Evolutionary conservation across 441 rosid genomes (phyloP).

Genomic region (Aquilaria agallochum): DNA sequence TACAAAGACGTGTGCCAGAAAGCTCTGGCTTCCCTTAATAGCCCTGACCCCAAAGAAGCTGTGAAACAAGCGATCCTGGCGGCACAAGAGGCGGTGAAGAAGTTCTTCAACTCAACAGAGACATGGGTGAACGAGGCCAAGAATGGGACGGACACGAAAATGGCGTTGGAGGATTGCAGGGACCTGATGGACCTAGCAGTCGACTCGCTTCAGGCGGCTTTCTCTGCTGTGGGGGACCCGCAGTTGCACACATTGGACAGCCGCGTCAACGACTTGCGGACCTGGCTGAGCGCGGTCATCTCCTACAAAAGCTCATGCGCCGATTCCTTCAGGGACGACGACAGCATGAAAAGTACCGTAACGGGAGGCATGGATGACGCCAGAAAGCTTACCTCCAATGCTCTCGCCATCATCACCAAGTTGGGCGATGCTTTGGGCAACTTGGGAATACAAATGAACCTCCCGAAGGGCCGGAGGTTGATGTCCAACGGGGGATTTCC

Average conservation of each 20-base stretch:
- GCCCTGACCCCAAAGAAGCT: constrained; percentile 55
- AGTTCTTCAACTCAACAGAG: constrained; percentile 32
- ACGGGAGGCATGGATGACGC: constrained; percentile 28
- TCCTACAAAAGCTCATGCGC: constrained; percentile 60
- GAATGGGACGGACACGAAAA: constrained; percentile 24
- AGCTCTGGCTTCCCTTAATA: constrained; percentile 41
- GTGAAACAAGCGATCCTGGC: constrained; percentile 41
- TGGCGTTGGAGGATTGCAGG: constrained; percentile 68
- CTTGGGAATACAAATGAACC: constrained; percentile 27
- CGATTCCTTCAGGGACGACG: constrained; percentile 48
- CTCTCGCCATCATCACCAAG: constrained; percentile 40
- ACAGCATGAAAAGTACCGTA: constrained; percentile 21
- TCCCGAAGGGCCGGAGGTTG: constrained; percentile 3
- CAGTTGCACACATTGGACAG: constrained; percentile 28
- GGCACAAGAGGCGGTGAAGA: constrained; percentile 30
- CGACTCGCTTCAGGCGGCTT: constrained; percentile 39
- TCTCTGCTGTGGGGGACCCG: constrained; percentile 28
- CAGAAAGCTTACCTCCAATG: constrained; percentile 50
- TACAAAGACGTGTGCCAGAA: constrained; percentile 65
- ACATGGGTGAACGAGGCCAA: constrained; percentile 19
- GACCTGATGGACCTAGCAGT: constrained; percentile 40
- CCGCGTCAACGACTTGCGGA: constrained; percentile 40
- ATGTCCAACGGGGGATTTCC: too few relatives aligned
- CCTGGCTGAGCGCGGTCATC: constrained; percentile 61
- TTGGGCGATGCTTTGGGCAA: constrained; percentile 31